Conservation (phyloP, 1,284 basidiomycete species). For the Ceratobasidium sp. region DNA sequence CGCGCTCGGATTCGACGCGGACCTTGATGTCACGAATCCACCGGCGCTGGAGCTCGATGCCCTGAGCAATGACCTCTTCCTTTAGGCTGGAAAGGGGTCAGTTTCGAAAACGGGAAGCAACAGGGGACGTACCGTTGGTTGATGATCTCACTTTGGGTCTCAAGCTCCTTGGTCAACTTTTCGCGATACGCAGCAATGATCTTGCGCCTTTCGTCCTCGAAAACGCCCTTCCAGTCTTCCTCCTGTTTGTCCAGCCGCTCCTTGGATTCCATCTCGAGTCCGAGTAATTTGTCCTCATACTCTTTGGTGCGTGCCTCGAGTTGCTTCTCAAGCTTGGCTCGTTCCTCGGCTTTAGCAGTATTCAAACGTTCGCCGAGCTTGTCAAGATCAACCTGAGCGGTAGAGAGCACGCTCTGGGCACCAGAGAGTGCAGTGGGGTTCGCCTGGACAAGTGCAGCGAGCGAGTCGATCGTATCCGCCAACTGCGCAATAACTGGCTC, state of each 20-base stretch:
- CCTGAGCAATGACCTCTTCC: constrained; percentile 95
- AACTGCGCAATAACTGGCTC: constrained; percentile 93
- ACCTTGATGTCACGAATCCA: constrained; percentile 98
- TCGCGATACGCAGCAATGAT: constrained; percentile 82
- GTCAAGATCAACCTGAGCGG: constrained; percentile 84
- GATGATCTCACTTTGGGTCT: constrained; percentile 90
- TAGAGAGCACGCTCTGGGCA: constrained; percentile 72
- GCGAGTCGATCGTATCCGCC: constrained; percentile 91
- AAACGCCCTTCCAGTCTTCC: constrained; percentile 82
- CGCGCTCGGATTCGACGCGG: constrained; percentile 95
- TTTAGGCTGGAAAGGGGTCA: constrained; percentile 66
- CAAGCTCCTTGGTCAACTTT: constrained; percentile 86
- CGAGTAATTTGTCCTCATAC: constrained; percentile 83
- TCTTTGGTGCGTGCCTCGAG: constrained; percentile 84
- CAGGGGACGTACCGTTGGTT: constrained; percentile 76
- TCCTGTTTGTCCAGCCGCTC: constrained; percentile 87
- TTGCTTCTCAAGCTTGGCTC: constrained; percentile 73
- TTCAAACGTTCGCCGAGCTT: constrained; percentile 81
- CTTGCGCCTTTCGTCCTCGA: constrained; percentile 79
- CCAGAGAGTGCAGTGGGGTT: constrained; percentile 69
- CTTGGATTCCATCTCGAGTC: constrained; percentile 82
- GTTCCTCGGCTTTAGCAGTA: constrained; percentile 82
- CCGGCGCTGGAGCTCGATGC: constrained; percentile 93
- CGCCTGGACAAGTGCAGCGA: constrained; percentile 80
- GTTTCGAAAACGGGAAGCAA: neutral